Conservation (phyloP, 371 early-diverging fungal genomes). For the Mortierella sp. region DNA sequence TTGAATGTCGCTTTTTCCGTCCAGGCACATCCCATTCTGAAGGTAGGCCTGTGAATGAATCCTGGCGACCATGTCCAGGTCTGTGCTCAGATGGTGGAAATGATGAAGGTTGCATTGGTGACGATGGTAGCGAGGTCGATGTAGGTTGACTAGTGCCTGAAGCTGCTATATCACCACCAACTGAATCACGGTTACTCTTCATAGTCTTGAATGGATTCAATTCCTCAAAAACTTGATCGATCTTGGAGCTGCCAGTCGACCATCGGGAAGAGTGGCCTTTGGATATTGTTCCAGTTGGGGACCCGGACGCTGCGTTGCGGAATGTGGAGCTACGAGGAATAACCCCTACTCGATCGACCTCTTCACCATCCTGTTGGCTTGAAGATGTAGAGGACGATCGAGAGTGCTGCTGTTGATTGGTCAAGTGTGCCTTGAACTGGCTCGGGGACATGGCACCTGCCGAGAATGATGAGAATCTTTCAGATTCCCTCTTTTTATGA, state of each 20-base stretch:
- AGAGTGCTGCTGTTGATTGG: conserved; percentile 20
- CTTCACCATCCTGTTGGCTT: conserved; percentile 9
- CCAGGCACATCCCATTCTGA: conserved; percentile 50
- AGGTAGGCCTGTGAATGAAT: conserved; percentile 38
- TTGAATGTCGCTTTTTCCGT: conserved; percentile 45
- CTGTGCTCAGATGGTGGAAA: conserved; percentile 15
- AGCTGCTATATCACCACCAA: neutral
- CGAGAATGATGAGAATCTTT: conserved; percentile 17
- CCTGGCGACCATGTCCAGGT: conserved; percentile 23
- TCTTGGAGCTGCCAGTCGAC: conserved; percentile 42
- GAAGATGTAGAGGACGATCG: too few relatives aligned
- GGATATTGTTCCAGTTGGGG: neutral
- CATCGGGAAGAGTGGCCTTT: conserved; percentile 34
- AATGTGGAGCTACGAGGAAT: conserved; percentile 1
- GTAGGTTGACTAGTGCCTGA: neutral
- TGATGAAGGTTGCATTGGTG: neutral
- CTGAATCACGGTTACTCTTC: conserved; percentile 19
- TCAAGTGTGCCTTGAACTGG: conserved; percentile 41
- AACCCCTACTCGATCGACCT: neutral
- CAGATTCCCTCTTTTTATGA: conserved; percentile 12
- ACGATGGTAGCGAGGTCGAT: neutral
- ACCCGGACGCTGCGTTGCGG: neutral
- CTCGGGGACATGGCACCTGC: conserved; percentile 40
- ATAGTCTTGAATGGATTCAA: conserved; percentile 39
- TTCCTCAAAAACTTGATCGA: conserved; percentile 47